phyloP scores from a whole-genome alignment of 352 stramenopile species.

The Phytophthora tubulina region DNA sequence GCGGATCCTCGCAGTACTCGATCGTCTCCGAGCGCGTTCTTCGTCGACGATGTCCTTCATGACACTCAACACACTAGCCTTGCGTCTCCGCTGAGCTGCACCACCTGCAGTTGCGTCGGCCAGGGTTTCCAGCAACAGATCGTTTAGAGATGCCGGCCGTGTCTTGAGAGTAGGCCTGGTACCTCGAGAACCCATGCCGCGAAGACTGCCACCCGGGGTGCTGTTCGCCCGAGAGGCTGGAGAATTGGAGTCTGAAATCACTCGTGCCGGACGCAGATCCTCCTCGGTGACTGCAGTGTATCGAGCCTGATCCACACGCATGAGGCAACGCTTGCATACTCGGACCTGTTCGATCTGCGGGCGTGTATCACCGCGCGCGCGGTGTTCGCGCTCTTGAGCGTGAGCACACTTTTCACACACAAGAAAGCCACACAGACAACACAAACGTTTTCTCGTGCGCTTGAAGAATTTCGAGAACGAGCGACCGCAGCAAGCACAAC shows the following conservation, averaged over 20 bases:
- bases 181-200: conserved; percentile 18
- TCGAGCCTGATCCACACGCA: conserved; percentile 53
- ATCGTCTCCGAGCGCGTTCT: conserved; percentile 39
- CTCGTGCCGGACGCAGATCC: conserved; percentile 41
- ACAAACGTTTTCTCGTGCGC: conserved; percentile 45
- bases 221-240: conserved; percentile 17
- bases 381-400: conserved; percentile 52
- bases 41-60: conserved; percentile 58
- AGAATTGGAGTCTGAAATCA: conserved; percentile 37
- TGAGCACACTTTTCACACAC: conserved; percentile 61
- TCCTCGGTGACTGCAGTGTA: conserved; percentile 53
- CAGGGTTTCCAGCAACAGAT: conserved; percentile 48
- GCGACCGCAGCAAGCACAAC: conserved; percentile 55
- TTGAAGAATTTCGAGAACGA: conserved; percentile 49
- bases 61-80: conserved; percentile 49
- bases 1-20: conserved; percentile 33
- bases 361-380: conserved; percentile 34
- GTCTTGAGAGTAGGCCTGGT: conserved; percentile 34
- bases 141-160: conserved; percentile 41
- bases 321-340: conserved; percentile 54
- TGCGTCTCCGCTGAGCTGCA: conserved; percentile 37
- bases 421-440: conserved; percentile 60
- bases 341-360: conserved; percentile 52
- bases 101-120: conserved; percentile 32
- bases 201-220: conserved; percentile 32